Base-by-base conservation (phyloP, 192 early-diverging fungal genomes). In the Coemansia sp. region DNA sequence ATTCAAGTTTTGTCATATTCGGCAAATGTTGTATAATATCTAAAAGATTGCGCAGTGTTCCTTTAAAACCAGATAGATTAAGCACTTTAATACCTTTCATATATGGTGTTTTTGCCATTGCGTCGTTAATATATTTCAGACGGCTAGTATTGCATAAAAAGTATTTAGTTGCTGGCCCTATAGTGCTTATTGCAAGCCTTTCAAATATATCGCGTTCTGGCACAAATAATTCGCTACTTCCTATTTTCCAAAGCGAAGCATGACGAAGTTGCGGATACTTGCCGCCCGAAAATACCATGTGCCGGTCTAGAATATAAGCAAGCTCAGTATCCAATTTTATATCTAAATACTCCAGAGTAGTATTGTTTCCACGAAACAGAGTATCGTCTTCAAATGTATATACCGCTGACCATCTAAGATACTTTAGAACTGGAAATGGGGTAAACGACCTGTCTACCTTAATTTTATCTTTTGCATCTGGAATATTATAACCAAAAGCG, bases 371-470 rank as follows among this genome's bases (percentile, higher is more conserved):
- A 13, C 61, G 68, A 47, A 68, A 67, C 9, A 70, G n/a, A 6
- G n/a, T 18, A n/a, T 53, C 52, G 52, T 53, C 52, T 19, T n/a
- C 52, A 18, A 53, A 53, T 21, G 6, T 9, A 53, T 53, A 53
- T n/a, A 2, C 52, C 4, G 52, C 10, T 10, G 15, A 18, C 52
- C 16, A 53, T 18, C 8, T 62, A 15, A 76, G 74, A 19, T 59
- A 56, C 5, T 63, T 41, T 13, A 76, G 49, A 19, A 38, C 41
- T 7, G 74, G 74, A 38, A 76, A 76, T 21, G 68, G 74, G 21
- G 65, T 54, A 16, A 40, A 45, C 9, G 41, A 48, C 5, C 8
- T 5, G 21, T 53, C 52, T 53, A 18, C 52, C 4, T 53, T 10
- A 3, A 18, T 18, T 53, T 8, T 23, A 9, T n/a, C n/a, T 21